A percentile compares a stretch with the other conserved stretches of the same genome.
phyloP scores from a whole-genome alignment of 148 eudicot genomes.

The Cornus florida region DNA sequence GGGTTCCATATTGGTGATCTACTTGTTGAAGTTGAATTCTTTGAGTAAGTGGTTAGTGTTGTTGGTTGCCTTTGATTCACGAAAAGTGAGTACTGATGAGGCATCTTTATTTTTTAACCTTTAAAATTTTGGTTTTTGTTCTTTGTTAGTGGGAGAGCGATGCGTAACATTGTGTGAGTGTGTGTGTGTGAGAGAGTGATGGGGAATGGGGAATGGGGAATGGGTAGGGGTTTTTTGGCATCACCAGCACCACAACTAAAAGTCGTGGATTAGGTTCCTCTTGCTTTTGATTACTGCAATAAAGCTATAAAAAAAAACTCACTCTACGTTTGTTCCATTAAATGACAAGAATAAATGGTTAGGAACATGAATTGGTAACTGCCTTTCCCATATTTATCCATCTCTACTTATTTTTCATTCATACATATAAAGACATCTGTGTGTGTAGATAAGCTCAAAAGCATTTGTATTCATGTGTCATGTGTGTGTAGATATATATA shows the following conservation, averaged over 20 bases:
- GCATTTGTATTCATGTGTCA: neutral
- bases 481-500: neutral
- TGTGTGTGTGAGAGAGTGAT: neutral
- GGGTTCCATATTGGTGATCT: conserved; percentile 18
- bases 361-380: conserved; percentile 38
- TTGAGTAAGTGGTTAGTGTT: conserved; percentile 50
- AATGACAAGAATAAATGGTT: conserved; percentile 38
- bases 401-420: neutral
- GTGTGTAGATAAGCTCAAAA: neutral
- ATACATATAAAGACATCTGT: neutral
- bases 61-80: conserved; percentile 54
- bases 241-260: conserved; percentile 35
- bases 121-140: neutral
- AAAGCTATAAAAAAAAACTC: neutral
- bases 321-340: conserved; percentile 36
- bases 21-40: conserved; percentile 26
- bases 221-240: conserved; percentile 23
- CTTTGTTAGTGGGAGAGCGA: conserved; percentile 14
- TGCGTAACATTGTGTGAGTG: conserved; percentile 7
- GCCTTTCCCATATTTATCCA: conserved; percentile 27
- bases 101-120: conserved; percentile 24
- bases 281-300: conserved; percentile 6
- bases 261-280: conserved; percentile 45
- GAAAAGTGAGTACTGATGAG: conserved; percentile 38
- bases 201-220: neutral